Conservation (phyloP, 192 early-diverging fungal species). For the Coemansia sp. region DNA sequence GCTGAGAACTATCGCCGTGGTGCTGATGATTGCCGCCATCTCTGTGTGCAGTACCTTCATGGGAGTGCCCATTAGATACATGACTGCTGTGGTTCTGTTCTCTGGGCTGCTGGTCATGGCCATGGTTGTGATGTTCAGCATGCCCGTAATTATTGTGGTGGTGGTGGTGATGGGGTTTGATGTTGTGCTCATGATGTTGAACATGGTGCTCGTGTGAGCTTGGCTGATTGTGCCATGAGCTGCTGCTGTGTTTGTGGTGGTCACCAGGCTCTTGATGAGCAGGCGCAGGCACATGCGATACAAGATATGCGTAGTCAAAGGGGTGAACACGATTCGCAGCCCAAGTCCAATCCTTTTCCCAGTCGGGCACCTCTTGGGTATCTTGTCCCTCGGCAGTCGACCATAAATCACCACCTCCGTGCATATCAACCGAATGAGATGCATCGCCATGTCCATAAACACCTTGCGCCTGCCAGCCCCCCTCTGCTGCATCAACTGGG, state of each 20-base stretch:
- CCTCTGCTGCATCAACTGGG: background rate
- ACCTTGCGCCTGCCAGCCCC: background rate
- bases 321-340: constrained; percentile 48
- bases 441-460: background rate
- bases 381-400: background rate
- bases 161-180: background rate
- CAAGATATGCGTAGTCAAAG: constrained; percentile 43
- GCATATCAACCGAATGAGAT: background rate
- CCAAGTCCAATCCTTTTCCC: constrained; percentile 55
- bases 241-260: background rate
- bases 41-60: background rate
- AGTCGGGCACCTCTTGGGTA: constrained; percentile 39
- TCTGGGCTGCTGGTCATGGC: constrained; percentile 2
- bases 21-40: background rate
- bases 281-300: constrained; percentile 3
- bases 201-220: background rate
- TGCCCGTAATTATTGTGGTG: background rate
- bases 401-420: background rate
- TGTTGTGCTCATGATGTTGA: background rate
- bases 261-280: constrained; percentile 1
- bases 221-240: background rate
- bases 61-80: background rate
- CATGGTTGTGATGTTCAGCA: background rate
- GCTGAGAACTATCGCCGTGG: background rate
- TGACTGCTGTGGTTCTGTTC: background rate